Conservation (phyloP, 2,329 filamentous ascomycete species). For the Stenocarpella maydis region DNA sequence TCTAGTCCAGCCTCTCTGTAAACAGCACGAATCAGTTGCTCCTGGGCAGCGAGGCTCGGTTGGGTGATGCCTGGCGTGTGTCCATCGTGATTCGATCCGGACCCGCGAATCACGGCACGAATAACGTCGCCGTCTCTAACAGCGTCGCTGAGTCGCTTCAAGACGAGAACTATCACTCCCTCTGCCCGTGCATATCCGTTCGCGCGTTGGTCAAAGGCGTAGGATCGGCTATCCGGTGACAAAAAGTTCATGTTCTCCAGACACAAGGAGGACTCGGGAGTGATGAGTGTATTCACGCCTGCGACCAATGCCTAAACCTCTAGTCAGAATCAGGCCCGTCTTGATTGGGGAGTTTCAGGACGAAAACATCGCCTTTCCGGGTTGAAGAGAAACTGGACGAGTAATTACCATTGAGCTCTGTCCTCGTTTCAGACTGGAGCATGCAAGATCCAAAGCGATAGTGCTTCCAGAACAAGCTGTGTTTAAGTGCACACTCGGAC, state of each 20-base stretch:
- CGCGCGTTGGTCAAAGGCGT: slow-evolving; percentile 33
- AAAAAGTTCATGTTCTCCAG: neutral
- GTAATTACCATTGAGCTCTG: too few relatives aligned
- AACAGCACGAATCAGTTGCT: slow-evolving; percentile 42
- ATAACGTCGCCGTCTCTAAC: slow-evolving; percentile 50
- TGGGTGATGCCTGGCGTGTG: slow-evolving; percentile 48
- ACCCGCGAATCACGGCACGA: neutral
- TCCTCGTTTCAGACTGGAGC: neutral
- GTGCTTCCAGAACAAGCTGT: slow-evolving; percentile 48
- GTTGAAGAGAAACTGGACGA: too few relatives aligned
- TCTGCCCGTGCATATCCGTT: slow-evolving; percentile 6
- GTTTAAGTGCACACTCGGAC: slow-evolving; percentile 48
- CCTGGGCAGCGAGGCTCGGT: slow-evolving; percentile 48
- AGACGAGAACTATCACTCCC: slow-evolving; percentile 53
- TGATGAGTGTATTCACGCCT: neutral
- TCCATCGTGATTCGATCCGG: neutral
- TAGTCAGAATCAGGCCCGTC: too few relatives aligned
- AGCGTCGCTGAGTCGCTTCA: slow-evolving; percentile 57
- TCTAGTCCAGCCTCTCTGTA: slow-evolving; percentile 44
- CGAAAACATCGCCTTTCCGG: too few relatives aligned
- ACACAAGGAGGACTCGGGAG: neutral
- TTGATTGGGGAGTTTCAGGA: too few relatives aligned
- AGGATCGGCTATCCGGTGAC: neutral
- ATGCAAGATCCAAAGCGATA: neutral
- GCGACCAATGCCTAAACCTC: neutral